phyloP scores from a whole-genome alignment of 306 rosid genomes.

The Medicago lupulina region DNA sequence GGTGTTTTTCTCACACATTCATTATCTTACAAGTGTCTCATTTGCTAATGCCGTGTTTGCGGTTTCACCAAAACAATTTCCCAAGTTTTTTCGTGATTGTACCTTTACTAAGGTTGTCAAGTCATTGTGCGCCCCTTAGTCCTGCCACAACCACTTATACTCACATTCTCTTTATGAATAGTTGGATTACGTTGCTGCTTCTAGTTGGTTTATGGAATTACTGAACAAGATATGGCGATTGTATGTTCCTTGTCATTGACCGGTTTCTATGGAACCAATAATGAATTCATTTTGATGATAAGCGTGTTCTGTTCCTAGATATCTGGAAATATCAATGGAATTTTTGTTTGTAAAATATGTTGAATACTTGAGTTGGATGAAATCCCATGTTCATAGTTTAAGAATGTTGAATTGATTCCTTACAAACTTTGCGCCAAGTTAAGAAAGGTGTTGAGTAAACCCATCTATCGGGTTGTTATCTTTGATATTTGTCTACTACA shows the following conservation, averaged over 20 bases:
- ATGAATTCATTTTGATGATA: neutral
- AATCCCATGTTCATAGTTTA: neutral
- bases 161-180: neutral
- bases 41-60: neutral
- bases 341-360: neutral
- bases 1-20: constrained; percentile 6
- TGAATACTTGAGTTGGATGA: neutral
- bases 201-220: neutral
- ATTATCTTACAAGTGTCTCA: constrained; percentile 7
- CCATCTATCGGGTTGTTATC: neutral
- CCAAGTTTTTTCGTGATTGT: neutral
- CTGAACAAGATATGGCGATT: neutral
- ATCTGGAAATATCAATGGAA: neutral
- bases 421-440: neutral
- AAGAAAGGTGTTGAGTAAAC: neutral
- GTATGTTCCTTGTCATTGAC: neutral
- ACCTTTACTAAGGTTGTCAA: neutral
- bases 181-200: neutral
- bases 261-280: neutral
- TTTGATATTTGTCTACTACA: too few relatives aligned
- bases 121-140: neutral
- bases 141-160: neutral
- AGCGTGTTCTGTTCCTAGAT: neutral
- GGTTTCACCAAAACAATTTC: neutral
- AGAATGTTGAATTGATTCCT: neutral